Conservation (phyloP, 2,329 filamentous ascomycete species). For the Penicillium sp. region DNA sequence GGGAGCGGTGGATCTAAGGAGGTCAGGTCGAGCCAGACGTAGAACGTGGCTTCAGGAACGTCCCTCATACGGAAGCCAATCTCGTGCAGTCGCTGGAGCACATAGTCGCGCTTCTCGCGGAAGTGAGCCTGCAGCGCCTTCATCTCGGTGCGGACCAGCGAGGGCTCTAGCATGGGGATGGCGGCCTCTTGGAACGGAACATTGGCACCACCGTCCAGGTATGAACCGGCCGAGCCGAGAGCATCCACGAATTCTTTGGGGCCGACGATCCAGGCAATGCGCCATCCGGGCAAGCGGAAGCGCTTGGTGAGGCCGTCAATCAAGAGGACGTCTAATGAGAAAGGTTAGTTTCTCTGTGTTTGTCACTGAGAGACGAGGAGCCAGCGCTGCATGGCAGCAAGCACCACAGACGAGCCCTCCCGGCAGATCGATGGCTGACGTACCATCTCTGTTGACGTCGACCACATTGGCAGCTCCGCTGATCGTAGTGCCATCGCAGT, state of each 20-base stretch:
- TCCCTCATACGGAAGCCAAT: constrained; percentile 86
- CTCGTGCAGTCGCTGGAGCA: constrained; percentile 67
- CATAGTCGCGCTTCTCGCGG: constrained; percentile 87
- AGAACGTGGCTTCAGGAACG: constrained; percentile 88
- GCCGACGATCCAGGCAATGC: constrained; percentile 91
- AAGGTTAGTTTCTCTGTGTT: constrained; percentile 4
- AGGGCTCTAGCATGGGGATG: constrained; percentile 84
- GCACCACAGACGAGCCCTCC: too few species aligned
- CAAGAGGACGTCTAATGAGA: constrained; percentile 66
- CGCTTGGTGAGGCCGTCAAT: constrained; percentile 95
- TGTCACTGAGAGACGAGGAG: too few species aligned
- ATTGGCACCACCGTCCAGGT: constrained; percentile 90
- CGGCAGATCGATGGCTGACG: not conserved
- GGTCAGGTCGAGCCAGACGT: constrained; percentile 68
- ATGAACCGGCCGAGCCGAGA: constrained; percentile 85
- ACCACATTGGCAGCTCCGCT: constrained; percentile 83
- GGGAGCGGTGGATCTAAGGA: constrained; percentile 49
- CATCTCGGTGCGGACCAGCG: constrained; percentile 78
- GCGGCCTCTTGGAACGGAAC: constrained; percentile 94
- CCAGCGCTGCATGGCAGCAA: not conserved
- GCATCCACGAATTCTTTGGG: constrained; percentile 95
- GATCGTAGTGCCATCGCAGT: constrained; percentile 86
- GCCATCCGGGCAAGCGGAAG: constrained; percentile 92
- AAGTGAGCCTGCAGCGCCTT: constrained; percentile 82
- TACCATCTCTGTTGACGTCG: constrained; percentile 72